Conservation (phyloP, 2,329 filamentous ascomycete genomes). For the Penicillium expansum region DNA sequence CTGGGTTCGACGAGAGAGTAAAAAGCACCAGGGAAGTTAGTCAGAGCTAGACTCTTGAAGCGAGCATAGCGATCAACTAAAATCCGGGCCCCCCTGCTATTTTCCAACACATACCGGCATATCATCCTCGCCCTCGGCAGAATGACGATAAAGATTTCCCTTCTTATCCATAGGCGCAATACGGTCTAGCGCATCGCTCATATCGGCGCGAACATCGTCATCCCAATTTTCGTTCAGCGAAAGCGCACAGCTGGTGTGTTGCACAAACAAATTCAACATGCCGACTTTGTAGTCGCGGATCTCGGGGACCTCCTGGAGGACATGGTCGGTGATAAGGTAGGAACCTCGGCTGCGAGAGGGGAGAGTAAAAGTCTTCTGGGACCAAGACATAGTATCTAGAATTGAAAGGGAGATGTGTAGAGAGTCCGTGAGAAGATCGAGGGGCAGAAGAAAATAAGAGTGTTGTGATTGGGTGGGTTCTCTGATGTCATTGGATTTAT, state of each 20-base stretch:
- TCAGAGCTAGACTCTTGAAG: not conserved
- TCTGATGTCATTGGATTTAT: slow-evolving; percentile 31
- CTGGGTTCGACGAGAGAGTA: not conserved
- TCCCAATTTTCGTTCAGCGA: slow-evolving; percentile 92
- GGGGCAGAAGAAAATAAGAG: slow-evolving; percentile 41
- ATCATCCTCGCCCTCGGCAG: slow-evolving; percentile 83
- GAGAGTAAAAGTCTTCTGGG: slow-evolving; percentile 80
- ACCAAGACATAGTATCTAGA: slow-evolving; percentile 60
- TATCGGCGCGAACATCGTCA: slow-evolving; percentile 80
- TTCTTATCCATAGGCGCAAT: slow-evolving; percentile 80
- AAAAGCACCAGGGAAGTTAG: not conserved
- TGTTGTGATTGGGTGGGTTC: slow-evolving; percentile 47
- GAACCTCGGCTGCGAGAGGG: slow-evolving; percentile 74
- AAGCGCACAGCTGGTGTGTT: slow-evolving; percentile 90
- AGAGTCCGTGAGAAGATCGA: slow-evolving; percentile 14
- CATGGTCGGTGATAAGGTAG: slow-evolving; percentile 81
- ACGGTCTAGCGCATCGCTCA: slow-evolving; percentile 89
- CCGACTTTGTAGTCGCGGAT: slow-evolving; percentile 80
- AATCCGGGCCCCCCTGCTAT: not conserved
- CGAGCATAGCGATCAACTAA: not conserved
- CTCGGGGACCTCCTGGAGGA: slow-evolving; percentile 71
- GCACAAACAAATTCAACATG: slow-evolving; percentile 83
- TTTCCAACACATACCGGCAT: slow-evolving; percentile 67
- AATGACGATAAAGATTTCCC: slow-evolving; percentile 77
- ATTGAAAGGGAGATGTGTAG: slow-evolving; percentile 13